phyloP scores from a whole-genome alignment of 2,329 filamentous ascomycete species.

The Periglandula ipomoeae region DNA sequence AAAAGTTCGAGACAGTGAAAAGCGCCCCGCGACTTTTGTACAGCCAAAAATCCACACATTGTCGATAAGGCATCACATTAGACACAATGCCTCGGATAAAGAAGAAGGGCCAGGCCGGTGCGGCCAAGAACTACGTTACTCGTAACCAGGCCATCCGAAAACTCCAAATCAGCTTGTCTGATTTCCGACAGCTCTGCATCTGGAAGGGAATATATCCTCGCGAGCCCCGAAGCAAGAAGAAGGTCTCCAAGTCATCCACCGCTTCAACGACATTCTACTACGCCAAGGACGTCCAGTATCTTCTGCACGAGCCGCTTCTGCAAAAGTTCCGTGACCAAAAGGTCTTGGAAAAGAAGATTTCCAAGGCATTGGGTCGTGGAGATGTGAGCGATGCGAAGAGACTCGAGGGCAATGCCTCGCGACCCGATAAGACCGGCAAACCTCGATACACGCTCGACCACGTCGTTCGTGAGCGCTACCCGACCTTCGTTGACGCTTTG shows the following conservation, averaged over 20 bases:
- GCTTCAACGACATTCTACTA: slow-evolving; percentile 88
- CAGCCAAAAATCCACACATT: slow-evolving; percentile 10
- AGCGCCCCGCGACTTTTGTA: slow-evolving; percentile 23
- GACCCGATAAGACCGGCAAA: slow-evolving; percentile 84
- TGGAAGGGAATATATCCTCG: slow-evolving; percentile 99
- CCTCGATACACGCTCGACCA: slow-evolving; percentile 89
- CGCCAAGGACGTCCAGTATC: slow-evolving; percentile 94
- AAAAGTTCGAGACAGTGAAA: slow-evolving; percentile 19
- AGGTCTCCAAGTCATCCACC: slow-evolving; percentile 84
- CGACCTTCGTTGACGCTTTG: slow-evolving; percentile 89
- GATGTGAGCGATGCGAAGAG: slow-evolving; percentile 83
- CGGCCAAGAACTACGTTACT: slow-evolving; percentile 97
- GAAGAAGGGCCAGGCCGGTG: slow-evolving; percentile 87
- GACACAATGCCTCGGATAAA: slow-evolving; percentile 64
- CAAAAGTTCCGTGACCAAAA: slow-evolving; percentile 97
- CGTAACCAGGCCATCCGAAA: slow-evolving; percentile 95
- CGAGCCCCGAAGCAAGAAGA: slow-evolving; percentile 94
- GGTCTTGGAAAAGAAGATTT: slow-evolving; percentile 94
- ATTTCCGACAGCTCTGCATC: slow-evolving; percentile 97
- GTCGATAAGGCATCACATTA: slow-evolving; percentile 7
- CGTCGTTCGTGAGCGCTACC: slow-evolving; percentile 95
- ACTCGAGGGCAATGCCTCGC: slow-evolving; percentile 75
- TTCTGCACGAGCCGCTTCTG: slow-evolving; percentile 90
- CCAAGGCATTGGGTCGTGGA: slow-evolving; percentile 79
- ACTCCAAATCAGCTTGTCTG: slow-evolving; percentile 90